phyloP scores from a whole-genome alignment of 2,329 filamentous ascomycete species.

The Epichloe brachyelytri region DNA sequence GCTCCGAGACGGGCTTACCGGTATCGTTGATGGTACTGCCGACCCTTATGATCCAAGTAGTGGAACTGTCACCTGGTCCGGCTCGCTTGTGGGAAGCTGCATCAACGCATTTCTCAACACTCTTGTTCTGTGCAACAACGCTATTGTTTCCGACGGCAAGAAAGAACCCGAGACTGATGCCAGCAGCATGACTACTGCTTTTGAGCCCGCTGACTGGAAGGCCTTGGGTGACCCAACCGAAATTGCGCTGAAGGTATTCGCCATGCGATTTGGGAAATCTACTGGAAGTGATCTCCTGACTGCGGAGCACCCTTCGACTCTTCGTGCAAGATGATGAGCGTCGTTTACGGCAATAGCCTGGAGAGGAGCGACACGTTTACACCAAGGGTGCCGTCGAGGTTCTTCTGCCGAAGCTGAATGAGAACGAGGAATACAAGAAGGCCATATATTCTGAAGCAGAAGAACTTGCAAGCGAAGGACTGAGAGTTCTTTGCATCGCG shows the following conservation, averaged over 20 bases:
- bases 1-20: slow-evolving; percentile 40
- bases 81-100: slow-evolving; percentile 24
- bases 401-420: slow-evolving; percentile 38
- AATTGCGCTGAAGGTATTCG: slow-evolving; percentile 61
- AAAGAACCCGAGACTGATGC: slow-evolving; percentile 33
- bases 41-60: slow-evolving; percentile 50
- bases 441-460: slow-evolving; percentile 38
- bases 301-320: slow-evolving; percentile 61
- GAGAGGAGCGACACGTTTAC: slow-evolving; percentile 31
- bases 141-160: slow-evolving; percentile 34
- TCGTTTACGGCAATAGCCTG: slow-evolving; percentile 39
- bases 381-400: slow-evolving; percentile 47
- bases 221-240: slow-evolving; percentile 58
- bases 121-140: slow-evolving; percentile 50
- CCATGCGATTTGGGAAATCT: slow-evolving; percentile 50
- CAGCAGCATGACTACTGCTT: slow-evolving; percentile 33
- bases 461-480: slow-evolving; percentile 46
- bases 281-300: slow-evolving; percentile 33
- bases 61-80: slow-evolving; percentile 35
- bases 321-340: slow-evolving; percentile 61
- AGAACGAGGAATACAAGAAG: slow-evolving; percentile 32
- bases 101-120: slow-evolving; percentile 39
- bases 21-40: slow-evolving; percentile 40
- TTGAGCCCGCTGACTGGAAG: slow-evolving; percentile 35
- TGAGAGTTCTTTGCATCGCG: slow-evolving; percentile 57